These are phyloP conservation scores for Aspergillus texensis DNA, from an alignment of 2,329 filamentous ascomycete species.

Conservation along the genomic window DNA sequence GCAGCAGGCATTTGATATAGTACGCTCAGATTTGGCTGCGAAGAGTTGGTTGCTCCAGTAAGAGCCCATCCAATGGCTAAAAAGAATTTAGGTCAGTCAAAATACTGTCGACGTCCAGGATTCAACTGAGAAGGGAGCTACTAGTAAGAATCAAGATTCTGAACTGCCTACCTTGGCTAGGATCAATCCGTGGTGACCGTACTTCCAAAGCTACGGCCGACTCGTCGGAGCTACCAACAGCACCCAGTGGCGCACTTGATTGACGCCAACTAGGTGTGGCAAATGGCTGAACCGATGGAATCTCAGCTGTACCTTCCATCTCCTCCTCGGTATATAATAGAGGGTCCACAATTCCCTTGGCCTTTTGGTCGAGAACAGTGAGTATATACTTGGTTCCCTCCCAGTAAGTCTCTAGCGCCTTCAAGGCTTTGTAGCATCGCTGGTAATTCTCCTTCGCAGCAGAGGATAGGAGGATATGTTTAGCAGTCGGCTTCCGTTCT, in stretches of 20 bases:
- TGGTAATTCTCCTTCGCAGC: slow-evolving; percentile 87
- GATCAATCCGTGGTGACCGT: slow-evolving; percentile 53
- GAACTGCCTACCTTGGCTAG: slow-evolving; percentile 52
- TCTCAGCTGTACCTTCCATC: slow-evolving; percentile 69
- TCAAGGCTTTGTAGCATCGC: slow-evolving; percentile 79
- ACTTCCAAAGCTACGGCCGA: slow-evolving; percentile 27
- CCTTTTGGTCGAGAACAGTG: slow-evolving; percentile 82
- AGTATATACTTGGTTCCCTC: slow-evolving; percentile 84
- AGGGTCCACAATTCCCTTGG: slow-evolving; percentile 81
- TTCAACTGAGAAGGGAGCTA: background rate
- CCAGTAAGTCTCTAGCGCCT: slow-evolving; percentile 83
- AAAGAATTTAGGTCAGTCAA: slow-evolving; percentile 46
- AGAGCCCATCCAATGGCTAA: slow-evolving; percentile 80
- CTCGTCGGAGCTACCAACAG: slow-evolving; percentile 26
- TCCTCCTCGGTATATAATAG: slow-evolving; percentile 70
- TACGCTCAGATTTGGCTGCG: slow-evolving; percentile 78
- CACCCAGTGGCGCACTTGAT: slow-evolving; percentile 35
- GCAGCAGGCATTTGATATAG: slow-evolving; percentile 67
- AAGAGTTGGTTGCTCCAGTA: slow-evolving; percentile 84
- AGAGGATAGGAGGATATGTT: slow-evolving; percentile 76
- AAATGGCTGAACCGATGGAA: slow-evolving; percentile 54
- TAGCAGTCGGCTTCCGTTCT: slow-evolving; percentile 47
- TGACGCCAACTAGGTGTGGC: slow-evolving; percentile 55
- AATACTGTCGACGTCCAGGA: background rate
- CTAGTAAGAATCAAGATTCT: background rate